A percentile compares a stretch with the other conserved stretches of the same genome.
phyloP scores from a whole-genome alignment of 371 early-diverging fungal genomes.

The Furculomyces boomerangus region DNA sequence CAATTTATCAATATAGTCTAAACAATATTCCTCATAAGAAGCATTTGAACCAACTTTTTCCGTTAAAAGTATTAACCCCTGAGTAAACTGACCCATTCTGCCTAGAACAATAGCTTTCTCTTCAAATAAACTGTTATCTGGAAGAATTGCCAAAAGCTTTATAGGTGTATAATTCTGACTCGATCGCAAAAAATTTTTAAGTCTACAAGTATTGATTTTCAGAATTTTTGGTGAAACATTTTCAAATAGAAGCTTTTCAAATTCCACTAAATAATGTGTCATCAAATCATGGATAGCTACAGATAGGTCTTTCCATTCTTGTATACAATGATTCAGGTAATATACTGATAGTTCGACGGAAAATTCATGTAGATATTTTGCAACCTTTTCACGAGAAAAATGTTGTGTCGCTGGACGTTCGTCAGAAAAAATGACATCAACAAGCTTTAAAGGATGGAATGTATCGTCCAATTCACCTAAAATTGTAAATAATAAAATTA shows the following conservation, averaged over 20 bases:
- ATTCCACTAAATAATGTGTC: slow-evolving; percentile 44
- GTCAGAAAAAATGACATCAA: slow-evolving; percentile 46
- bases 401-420: slow-evolving; percentile 17
- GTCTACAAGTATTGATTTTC: not conserved
- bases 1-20: slow-evolving; percentile 6
- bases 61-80: slow-evolving; percentile 66
- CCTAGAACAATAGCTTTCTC: slow-evolving; percentile 69
- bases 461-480: not conserved
- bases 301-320: slow-evolving; percentile 39
- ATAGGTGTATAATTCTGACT: slow-evolving; percentile 58
- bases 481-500: no score
- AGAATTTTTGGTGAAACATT: not conserved
- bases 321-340: slow-evolving; percentile 64
- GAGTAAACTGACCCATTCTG: slow-evolving; percentile 67
- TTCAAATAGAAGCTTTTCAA: no score
- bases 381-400: slow-evolving; percentile 20
- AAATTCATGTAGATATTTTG: slow-evolving; percentile 33
- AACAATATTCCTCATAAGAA: slow-evolving; percentile 59
- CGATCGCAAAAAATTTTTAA: slow-evolving; percentile 42
- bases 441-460: slow-evolving; percentile 31
- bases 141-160: slow-evolving; percentile 49
- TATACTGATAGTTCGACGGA: slow-evolving; percentile 40
- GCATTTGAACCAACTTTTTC: slow-evolving; percentile 49
- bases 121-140: slow-evolving; percentile 54
- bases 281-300: slow-evolving; percentile 52